Conservation (phyloP, 192 early-diverging fungal genomes). For the Backusella luteola region DNA sequence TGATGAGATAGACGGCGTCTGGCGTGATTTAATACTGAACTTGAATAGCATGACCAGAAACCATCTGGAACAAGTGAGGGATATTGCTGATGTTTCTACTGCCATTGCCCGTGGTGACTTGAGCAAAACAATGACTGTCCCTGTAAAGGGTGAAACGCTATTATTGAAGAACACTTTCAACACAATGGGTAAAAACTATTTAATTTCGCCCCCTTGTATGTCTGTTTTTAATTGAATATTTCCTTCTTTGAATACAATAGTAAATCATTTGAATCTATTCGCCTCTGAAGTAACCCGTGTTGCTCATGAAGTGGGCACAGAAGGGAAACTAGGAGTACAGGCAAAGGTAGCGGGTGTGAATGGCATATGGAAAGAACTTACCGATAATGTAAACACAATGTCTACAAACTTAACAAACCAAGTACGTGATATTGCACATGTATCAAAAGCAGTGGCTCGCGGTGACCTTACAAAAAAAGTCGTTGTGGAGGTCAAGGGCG, state of each 20-base stretch:
- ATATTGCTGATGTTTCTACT: constrained; percentile 61
- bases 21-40: constrained; percentile 54
- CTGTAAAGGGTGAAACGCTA: constrained; percentile 58
- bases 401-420: constrained; percentile 61
- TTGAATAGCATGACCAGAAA: constrained; percentile 61
- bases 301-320: constrained; percentile 64
- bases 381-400: constrained; percentile 70
- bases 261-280: constrained; percentile 52
- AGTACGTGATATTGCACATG: constrained; percentile 62
- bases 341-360: constrained; percentile 57
- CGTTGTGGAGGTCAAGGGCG: constrained; percentile 53
- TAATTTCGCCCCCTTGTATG: not conserved
- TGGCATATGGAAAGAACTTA: constrained; percentile 68
- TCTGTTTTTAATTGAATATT: not conserved
- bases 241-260: constrained; percentile 24
- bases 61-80: constrained; percentile 56
- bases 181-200: constrained; percentile 39
- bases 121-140: constrained; percentile 57
- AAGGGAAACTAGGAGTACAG: constrained; percentile 65
- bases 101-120: constrained; percentile 59
- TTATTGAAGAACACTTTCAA: constrained; percentile 57
- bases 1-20: constrained; percentile 41
- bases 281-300: constrained; percentile 63
- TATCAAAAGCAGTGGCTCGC: constrained; percentile 58
- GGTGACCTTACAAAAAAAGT: constrained; percentile 60